Evolutionary conservation across 345 rosid genomes (phyloP).

Genomic region (Aquilaria sinensis): DNA sequence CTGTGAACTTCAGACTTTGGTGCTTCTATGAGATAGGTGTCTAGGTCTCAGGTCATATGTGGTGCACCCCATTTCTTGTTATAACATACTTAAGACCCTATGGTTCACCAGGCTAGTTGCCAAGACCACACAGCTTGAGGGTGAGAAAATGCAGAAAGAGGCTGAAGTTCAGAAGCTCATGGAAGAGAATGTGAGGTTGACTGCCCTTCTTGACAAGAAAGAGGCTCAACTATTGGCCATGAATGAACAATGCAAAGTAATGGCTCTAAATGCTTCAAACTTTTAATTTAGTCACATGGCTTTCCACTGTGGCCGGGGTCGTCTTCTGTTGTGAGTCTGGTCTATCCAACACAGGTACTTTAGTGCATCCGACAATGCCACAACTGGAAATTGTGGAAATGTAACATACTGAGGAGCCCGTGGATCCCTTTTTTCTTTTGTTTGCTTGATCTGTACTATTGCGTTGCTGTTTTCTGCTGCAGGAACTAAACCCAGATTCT

Average conservation of each 20-base stretch:
- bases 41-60: no score
- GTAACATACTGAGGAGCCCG: slow-evolving; percentile 27
- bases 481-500: no score
- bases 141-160: slow-evolving; percentile 87
- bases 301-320: slow-evolving; percentile 5
- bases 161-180: slow-evolving; percentile 82
- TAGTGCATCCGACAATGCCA: slow-evolving; percentile 5
- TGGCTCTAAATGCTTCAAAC: slow-evolving; percentile 75
- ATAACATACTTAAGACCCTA: no score
- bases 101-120: slow-evolving; percentile 51
- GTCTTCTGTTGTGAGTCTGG: slow-evolving; percentile 7
- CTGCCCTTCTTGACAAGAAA: slow-evolving; percentile 86
- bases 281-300: slow-evolving; percentile 18
- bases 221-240: slow-evolving; percentile 92
- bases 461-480: no score
- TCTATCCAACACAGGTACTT: slow-evolving; percentile 1
- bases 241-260: slow-evolving; percentile 96
- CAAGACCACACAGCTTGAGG: slow-evolving; percentile 81
- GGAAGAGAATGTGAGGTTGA: slow-evolving; percentile 87
- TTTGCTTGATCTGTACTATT: no score
- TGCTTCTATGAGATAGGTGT: no score
- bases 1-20: no score
- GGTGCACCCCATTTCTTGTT: no score
- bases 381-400: slow-evolving; percentile 15
- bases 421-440: no score